These are phyloP conservation scores for Oemleria cerasiformis DNA, from an alignment of 306 rosid species.

Conservation along the genomic window DNA sequence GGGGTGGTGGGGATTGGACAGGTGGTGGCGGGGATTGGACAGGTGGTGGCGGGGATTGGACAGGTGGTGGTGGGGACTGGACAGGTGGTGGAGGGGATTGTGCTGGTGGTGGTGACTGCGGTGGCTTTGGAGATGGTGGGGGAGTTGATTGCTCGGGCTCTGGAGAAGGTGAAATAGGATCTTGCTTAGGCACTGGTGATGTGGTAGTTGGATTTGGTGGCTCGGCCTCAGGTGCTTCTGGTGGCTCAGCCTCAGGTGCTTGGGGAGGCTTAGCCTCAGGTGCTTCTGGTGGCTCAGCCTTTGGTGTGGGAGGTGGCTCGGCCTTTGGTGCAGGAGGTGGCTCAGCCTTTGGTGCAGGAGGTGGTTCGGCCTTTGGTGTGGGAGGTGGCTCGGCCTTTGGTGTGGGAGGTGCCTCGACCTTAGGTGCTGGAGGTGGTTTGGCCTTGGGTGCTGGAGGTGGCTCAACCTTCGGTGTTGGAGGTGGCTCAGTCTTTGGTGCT, in stretches of 20 bases:
- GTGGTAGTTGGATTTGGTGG: constrained; percentile 6
- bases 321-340: background rate
- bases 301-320: background rate
- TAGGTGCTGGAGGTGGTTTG: background rate
- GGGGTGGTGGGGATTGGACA: background rate
- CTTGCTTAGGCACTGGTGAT: background rate
- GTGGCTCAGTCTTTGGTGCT: background rate
- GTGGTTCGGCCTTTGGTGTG: background rate
- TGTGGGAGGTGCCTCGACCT: background rate
- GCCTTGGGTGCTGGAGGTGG: background rate
- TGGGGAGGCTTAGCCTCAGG: constrained; percentile 1
- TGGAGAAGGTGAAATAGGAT: background rate
- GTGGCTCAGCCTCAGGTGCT: background rate
- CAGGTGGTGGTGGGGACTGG: too few species aligned
- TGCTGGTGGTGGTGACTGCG: background rate
- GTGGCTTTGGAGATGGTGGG: background rate
- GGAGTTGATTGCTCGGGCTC: background rate
- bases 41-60: too few species aligned
- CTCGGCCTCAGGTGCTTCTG: background rate
- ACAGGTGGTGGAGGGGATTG: background rate
- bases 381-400: background rate
- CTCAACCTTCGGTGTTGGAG: background rate
- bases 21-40: background rate
- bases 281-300: background rate
- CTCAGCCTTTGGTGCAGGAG: background rate